Base-by-base conservation (phyloP, 2,329 filamentous ascomycete species). In the Apiospora aurea region DNA sequence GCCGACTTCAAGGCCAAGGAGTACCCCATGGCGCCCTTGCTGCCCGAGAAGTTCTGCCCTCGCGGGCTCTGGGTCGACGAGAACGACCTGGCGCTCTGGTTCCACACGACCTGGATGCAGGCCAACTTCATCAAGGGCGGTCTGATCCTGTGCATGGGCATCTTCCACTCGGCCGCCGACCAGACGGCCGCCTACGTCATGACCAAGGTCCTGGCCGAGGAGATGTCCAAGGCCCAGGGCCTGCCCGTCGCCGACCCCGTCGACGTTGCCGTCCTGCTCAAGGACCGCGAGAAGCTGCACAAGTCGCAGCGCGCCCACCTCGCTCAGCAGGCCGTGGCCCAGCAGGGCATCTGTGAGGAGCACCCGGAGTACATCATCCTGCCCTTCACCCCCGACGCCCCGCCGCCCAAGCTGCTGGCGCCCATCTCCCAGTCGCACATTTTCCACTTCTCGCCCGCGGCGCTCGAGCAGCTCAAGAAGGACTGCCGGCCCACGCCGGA, bases 141-240 rank as follows among this genome's bases (percentile, higher is more conserved):
- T 16, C 41, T 81, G 70, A 73, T 81, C 13, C 67, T 81, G 68
- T 77, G 72, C 34, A 73, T 74, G 73, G 74, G 73, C 67, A 75
- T 76, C 46, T 77, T 81, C 14, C 81, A 83, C 61, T 77, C 82
- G 71, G 77, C 79, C 24, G 81, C 80, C 10, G 81, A 83, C 13
- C 81, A 78, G 3, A 80, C 75, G 13, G 74, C 78, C 4, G 82
- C 80, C 66, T 79, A 76, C 61, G 76, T 74, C 49, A 80, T 80
- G 77, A 77, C 79, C 24, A 76, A 79, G 41, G 75, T 80, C 11
- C 82, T 81, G 80, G 81, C 81, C 4, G 80, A 82, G 67, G 80
- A 80, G 51, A 81, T 80, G 46, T 77, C 81, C 53, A 77, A 77
- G 5, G 73, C 79, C 8, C 80, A 82, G 70, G 77, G 76, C 0